Evolutionary conservation across 148 eudicot species (phyloP), one percentile per base, ranked within the genome.

Genomic region (Bassia scoparia): DNA sequence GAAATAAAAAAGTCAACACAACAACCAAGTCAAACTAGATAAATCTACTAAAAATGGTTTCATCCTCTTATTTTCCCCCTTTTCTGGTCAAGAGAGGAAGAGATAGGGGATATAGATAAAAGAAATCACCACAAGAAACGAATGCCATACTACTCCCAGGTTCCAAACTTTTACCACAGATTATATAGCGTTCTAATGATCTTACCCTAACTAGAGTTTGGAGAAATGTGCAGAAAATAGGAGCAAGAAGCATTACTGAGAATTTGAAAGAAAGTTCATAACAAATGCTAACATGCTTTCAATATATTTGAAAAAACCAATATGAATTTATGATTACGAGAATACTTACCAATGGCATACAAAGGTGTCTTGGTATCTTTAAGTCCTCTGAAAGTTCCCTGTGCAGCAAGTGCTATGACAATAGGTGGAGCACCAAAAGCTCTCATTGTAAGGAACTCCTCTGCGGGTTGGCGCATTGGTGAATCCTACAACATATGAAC

Each of bases 401-500:
- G 98, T 59, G 96, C 93, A 67, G 98, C 98, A 76, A 89, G 97
- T 53, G 98, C 93, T 43, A 95, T 83, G 70, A 89, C 97, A 69
- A 89, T 86, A 74, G 98, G 84, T 44, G 91, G 96, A 79, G 98
- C 93, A 87, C 98, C 98, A 68, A 95, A 86, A 30, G 98, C 96
- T 80, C 96, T 86, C 70, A 88, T 67, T 18, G 80, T 76, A 74
- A 89, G 91, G 81, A 89, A 95, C 62, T 95, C 84, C 78, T 89
- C 93, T 69, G 97, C 97, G 68, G 98, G 98, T 71, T 76, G 48
- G 66, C 91, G 93, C 83, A 95, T 89, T 52, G 98, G 93, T 70
- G 98, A 95, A 84, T 89, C 96, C 98, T 95, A 88, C 54, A 48
- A 72, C 33, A 78, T 33, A 55, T 18, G 37, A 31, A 58, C n/a